Evolutionary conservation across 148 eudicot species (phyloP).

Genomic region (Dianthus caryophyllus): DNA sequence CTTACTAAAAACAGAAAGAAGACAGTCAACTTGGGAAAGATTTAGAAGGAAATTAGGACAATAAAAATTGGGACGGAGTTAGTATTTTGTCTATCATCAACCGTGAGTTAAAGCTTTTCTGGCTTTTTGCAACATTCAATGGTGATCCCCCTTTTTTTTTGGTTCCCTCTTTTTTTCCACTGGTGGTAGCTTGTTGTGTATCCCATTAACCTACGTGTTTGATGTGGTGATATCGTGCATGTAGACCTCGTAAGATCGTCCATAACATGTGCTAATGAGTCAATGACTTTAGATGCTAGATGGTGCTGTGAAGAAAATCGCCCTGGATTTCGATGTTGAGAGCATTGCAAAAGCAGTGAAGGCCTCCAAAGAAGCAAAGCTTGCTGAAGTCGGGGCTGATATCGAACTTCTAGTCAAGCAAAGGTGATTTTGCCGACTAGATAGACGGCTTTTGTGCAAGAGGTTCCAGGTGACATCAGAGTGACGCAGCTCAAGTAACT

Average conservation of each 20-base stretch:
- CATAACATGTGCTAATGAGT: not conserved
- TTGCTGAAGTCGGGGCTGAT: slow-evolving; percentile 90
- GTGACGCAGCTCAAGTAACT: slow-evolving; percentile 1
- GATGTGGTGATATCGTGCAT: not conserved
- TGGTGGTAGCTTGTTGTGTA: not conserved
- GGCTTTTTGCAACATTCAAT: too few relatives aligned
- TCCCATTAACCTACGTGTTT: not conserved
- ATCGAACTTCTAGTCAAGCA: slow-evolving; percentile 47
- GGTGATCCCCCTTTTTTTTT: not conserved
- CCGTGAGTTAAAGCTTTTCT: too few relatives aligned
- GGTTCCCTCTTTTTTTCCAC: not conserved
- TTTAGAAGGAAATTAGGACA: too few relatives aligned
- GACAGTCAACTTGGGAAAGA: too few relatives aligned
- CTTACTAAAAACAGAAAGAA: too few relatives aligned
- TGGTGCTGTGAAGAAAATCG: slow-evolving; percentile 61
- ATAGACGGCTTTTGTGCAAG: slow-evolving; percentile 1
- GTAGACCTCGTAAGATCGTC: not conserved
- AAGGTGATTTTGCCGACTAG: slow-evolving; percentile 1
- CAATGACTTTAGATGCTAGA: slow-evolving; percentile 64
- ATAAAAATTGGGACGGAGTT: too few relatives aligned
- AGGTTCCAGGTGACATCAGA: not conserved
- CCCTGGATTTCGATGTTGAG: slow-evolving; percentile 82
- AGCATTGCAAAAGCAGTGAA: slow-evolving; percentile 67
- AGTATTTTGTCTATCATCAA: too few relatives aligned
- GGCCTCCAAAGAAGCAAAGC: slow-evolving; percentile 65